Base-by-base conservation (phyloP, 352 stramenopile genomes). In the Phytopythium mirpurense region DNA sequence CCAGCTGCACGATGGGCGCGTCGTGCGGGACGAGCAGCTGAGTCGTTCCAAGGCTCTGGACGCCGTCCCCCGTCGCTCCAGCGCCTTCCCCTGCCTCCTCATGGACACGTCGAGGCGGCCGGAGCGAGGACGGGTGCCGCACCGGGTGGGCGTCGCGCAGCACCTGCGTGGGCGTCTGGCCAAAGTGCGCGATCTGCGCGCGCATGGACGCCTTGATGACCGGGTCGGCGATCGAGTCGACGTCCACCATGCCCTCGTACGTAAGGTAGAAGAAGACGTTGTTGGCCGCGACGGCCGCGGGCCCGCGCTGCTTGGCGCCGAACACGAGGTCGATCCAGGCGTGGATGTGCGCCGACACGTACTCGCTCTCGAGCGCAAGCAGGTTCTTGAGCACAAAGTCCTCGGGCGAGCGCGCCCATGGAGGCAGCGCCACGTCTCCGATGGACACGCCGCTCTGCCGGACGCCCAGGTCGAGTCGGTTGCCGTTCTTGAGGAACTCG, bases 251-350 rank as follows among this genome's bases (percentile, higher is more conserved):
- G 40, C 96, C 96, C 76, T 99, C 96, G 60, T 99, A 99, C 2
- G 93, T 99, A 34, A 99, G 76, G 61, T 98, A 98, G 66, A 99
- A 98, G 66, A 99, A 99, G 11, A 99, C 70, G 63, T 99, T 99
- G 60, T 97, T 90, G 9, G 96, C 91, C 14, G 90, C 78, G 31
- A 98, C 78, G 10, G 97, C 95, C 29, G 90, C 88, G 26, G 67
- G 50, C 1, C 82, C 86, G 27, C 83, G 72, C 50, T 96, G 78
- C 45, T 76, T 91, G 14, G 66, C 72, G 8, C 83, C 85, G 61
- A 93, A 91, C 0, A 95, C 62, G 40, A 95, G 59, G 58, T 94
- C 86, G 34, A 98, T 96, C 68, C 93, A 91, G 50, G 98, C 78
- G 54, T 96, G 80, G 21, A 96, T 74, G 60, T 94, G 68, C 23